A percentile compares a stretch with the other conserved stretches of the same genome.
Evolutionary conservation across 2,329 filamentous ascomycete genomes (phyloP).

Genomic region (Aureobasidium namibiae): DNA sequence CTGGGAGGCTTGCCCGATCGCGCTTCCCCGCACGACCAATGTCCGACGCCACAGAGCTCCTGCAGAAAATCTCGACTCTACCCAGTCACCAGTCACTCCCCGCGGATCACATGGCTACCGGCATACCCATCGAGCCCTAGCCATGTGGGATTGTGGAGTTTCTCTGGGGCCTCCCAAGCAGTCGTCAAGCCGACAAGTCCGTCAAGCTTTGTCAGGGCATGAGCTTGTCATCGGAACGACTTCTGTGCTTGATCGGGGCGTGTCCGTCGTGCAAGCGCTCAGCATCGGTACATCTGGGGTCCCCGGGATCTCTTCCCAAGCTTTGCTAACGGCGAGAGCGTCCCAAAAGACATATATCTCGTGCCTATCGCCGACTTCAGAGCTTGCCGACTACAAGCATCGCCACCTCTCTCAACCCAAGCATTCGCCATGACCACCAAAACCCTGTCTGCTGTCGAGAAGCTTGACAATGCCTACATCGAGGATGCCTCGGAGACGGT

Average conservation of each 20-base stretch:
- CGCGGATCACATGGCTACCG: too few species aligned
- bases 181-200: not conserved
- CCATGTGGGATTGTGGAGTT: not conserved
- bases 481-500: constrained; percentile 4
- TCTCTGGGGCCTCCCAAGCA: not conserved
- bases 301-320: not conserved
- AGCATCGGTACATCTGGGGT: not conserved
- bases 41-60: not conserved
- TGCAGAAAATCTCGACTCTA: too few species aligned
- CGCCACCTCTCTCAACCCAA: not conserved
- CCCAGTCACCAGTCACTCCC: too few species aligned
- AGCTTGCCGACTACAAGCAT: not conserved
- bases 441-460: constrained; percentile 13
- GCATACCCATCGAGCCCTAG: not conserved
- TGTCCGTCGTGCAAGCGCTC: not conserved
- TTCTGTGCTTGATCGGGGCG: not conserved
- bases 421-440: constrained; percentile 10
- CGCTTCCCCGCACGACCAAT: not conserved
- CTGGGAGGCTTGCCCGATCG: not conserved
- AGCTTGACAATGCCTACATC: constrained; percentile 4
- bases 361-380: not conserved
- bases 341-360: not conserved
- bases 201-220: not conserved
- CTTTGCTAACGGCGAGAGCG: not conserved
- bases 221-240: not conserved